These are phyloP conservation scores for Solanum raphanifolium DNA, from an alignment of 257 asterid genomes.

Conservation along the genomic window DNA sequence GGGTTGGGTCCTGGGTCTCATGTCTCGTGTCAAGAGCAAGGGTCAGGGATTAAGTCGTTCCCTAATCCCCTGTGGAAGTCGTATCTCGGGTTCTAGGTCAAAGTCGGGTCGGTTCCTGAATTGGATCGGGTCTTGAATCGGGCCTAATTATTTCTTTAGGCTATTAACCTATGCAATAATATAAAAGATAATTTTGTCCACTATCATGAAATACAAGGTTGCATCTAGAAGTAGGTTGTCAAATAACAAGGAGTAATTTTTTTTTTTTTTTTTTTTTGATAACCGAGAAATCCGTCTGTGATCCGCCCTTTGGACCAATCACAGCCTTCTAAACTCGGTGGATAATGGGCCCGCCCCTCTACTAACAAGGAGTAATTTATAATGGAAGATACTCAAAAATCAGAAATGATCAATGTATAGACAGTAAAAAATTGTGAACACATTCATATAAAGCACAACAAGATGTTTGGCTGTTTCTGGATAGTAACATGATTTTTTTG, in stretches of 20 bases:
- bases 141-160: not conserved
- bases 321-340: no score
- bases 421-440: not conserved
- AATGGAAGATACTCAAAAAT: not conserved
- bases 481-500: not conserved
- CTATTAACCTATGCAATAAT: not conserved
- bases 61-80: not conserved
- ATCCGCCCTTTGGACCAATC: no score
- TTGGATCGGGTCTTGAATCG: not conserved
- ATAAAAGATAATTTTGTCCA: not conserved
- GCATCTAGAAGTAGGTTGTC: not conserved
- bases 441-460: slow-evolving; percentile 1
- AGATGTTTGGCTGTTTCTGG: slow-evolving; percentile 12
- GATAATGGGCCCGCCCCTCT: no score
- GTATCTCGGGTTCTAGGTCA: not conserved
- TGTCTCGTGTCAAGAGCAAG: not conserved
- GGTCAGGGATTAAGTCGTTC: not conserved
- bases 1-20: not conserved
- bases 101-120: not conserved
- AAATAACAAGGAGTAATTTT: not conserved
- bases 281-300: no score
- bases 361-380: not conserved
- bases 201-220: not conserved
- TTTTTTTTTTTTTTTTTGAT: no score
- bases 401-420: not conserved